Percentiles rank a stretch among this genome's conserved stretches.
phyloP scores from a whole-genome alignment of 441 rosid genomes.

The Manihot esculenta region DNA sequence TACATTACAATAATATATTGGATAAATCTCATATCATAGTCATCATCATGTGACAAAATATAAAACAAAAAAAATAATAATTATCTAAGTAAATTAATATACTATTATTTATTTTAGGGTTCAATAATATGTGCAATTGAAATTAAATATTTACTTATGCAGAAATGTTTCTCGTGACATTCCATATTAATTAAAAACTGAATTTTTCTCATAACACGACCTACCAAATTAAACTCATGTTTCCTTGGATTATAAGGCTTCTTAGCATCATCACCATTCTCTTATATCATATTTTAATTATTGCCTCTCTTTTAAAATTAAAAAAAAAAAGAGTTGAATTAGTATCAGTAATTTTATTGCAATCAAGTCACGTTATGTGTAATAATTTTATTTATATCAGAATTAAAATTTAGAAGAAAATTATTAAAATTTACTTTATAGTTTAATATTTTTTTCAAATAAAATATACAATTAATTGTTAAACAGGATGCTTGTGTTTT shows the following conservation, averaged over 20 bases:
- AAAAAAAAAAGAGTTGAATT: too few species aligned
- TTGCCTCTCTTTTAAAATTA: neutral
- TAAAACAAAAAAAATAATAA: constrained; percentile 24
- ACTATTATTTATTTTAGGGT: constrained; percentile 22
- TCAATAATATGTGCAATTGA: constrained; percentile 28
- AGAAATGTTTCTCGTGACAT: constrained; percentile 56
- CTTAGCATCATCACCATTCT: constrained; percentile 7
- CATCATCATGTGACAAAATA: constrained; percentile 39
- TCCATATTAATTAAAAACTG: constrained; percentile 26
- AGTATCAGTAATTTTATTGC: too few species aligned
- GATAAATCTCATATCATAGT: too few species aligned
- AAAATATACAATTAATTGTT: too few species aligned
- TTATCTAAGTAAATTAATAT: too few species aligned
- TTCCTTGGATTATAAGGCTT: constrained; percentile 1
- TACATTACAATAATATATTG: neutral
- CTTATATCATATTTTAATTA: constrained; percentile 1
- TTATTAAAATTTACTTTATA: too few species aligned
- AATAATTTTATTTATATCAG: too few species aligned
- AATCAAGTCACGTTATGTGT: too few species aligned
- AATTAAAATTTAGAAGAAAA: too few species aligned
- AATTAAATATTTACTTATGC: constrained; percentile 26
- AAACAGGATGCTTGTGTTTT: too few species aligned
- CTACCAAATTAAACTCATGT: constrained; percentile 9
- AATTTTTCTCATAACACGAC: constrained; percentile 18
- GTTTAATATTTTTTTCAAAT: too few species aligned